These are phyloP conservation scores for Microglena sp. DNA, from an alignment of 139 green algal species.

Conservation along the genomic window DNA sequence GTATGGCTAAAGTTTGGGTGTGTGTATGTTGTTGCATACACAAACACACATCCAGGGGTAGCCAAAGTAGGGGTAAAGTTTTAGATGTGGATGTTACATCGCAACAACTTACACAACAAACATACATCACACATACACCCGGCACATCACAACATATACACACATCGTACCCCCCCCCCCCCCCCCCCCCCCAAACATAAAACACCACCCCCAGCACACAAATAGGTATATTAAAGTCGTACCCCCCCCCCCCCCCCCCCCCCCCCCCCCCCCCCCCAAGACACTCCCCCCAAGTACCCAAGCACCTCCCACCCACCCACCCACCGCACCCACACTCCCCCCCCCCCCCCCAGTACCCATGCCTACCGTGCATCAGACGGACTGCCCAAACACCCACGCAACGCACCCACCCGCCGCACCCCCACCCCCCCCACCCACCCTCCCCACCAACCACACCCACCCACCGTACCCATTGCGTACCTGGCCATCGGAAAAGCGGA, in stretches of 20 bases:
- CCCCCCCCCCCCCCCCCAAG: no score
- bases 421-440: not conserved
- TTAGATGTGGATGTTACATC: not conserved
- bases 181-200: not conserved
- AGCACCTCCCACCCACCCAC: no score
- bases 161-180: not conserved
- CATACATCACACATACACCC: not conserved
- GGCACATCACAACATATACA: not conserved
- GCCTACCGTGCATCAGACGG: no score
- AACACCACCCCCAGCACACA: no score
- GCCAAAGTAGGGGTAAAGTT: not conserved
- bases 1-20: not conserved
- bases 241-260: no score
- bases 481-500: no score
- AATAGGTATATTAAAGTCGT: no score
- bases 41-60: not conserved
- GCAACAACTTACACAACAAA: not conserved
- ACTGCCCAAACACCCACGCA: not conserved
- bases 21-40: no score
- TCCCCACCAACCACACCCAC: conserved; percentile 34
- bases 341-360: not conserved
- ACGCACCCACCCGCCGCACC: no score
- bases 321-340: not conserved
- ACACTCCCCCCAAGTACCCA: no score
- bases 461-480: no score